A percentile compares a stretch with the other conserved stretches of the same genome.
These are phyloP conservation scores for Scytalidium lignicola DNA, from an alignment of 2,329 filamentous ascomycete genomes.

Conservation along the genomic window DNA sequence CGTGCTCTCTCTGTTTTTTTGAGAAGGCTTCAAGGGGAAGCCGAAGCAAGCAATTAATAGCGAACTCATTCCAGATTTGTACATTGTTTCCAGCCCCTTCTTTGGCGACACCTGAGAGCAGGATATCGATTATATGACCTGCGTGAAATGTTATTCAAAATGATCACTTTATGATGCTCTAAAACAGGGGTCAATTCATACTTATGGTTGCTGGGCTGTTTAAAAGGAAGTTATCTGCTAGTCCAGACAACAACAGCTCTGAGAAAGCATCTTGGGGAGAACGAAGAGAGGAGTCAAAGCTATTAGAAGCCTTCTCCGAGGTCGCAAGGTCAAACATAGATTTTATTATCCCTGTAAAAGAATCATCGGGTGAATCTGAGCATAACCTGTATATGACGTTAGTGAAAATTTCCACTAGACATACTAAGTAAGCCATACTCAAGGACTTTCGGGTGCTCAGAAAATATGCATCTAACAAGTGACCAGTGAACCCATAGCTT, in stretches of 20 bases:
- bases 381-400: slow-evolving; percentile 13
- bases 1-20: slow-evolving; percentile 38
- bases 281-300: slow-evolving; percentile 1
- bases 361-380: slow-evolving; percentile 8
- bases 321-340: slow-evolving; percentile 21
- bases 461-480: slow-evolving; percentile 16
- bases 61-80: slow-evolving; percentile 15
- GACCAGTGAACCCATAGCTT: slow-evolving; percentile 18
- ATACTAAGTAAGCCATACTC: slow-evolving; percentile 12
- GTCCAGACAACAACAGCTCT: slow-evolving; percentile 17
- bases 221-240: slow-evolving; percentile 19
- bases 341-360: slow-evolving; percentile 16
- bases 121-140: slow-evolving; percentile 23
- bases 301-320: slow-evolving; percentile 11
- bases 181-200: slow-evolving; percentile 6
- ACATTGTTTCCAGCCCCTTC: slow-evolving; percentile 5
- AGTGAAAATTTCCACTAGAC: background rate
- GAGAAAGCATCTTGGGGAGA: slow-evolving; percentile 15
- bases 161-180: background rate
- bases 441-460: slow-evolving; percentile 22
- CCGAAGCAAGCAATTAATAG: slow-evolving; percentile 18
- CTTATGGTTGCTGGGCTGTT: slow-evolving; percentile 16
- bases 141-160: background rate
- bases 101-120: slow-evolving; percentile 15
- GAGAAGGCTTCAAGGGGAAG: slow-evolving; percentile 33